A percentile compares a stretch with the other conserved stretches of the same genome.
Conservation (phyloP, 768 basidiomycete genomes). For the Galerina marginata region DNA sequence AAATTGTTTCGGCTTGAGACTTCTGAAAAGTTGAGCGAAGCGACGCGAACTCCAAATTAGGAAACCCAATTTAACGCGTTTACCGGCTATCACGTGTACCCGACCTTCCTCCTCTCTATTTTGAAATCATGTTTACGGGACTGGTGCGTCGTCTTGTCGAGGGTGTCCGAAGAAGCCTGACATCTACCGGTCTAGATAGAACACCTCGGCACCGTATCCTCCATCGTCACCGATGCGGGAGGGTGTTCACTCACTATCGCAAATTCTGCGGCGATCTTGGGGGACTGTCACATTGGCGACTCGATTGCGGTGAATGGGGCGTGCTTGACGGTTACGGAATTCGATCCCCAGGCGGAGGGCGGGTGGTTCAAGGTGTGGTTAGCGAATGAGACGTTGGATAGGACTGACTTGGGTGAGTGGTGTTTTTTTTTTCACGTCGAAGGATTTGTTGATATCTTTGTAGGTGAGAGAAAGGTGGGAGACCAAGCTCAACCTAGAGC, state of each 20-base stretch:
- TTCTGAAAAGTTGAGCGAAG: no score
- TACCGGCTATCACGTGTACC: slow-evolving; percentile 6
- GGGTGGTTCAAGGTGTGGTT: slow-evolving; percentile 95
- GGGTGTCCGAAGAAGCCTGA: background rate
- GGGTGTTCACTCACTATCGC: slow-evolving; percentile 87
- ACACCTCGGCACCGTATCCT: slow-evolving; percentile 78
- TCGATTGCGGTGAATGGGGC: slow-evolving; percentile 90
- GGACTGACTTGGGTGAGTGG: slow-evolving; percentile 84
- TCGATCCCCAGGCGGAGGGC: slow-evolving; percentile 61
- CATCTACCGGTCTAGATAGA: slow-evolving; percentile 69
- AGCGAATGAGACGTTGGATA: slow-evolving; percentile 90
- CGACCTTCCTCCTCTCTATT: background rate
- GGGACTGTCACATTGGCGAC: slow-evolving; percentile 92
- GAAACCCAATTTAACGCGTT: slow-evolving; percentile 6
- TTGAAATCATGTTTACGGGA: slow-evolving; percentile 72
- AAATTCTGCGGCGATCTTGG: slow-evolving; percentile 73
- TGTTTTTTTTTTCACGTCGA: background rate
- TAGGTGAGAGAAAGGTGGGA: slow-evolving; percentile 80
- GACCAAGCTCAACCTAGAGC: slow-evolving; percentile 90
- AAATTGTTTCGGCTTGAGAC: background rate
- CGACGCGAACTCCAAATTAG: background rate
- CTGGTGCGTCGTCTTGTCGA: slow-evolving; percentile 52
- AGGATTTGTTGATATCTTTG: slow-evolving; percentile 18
- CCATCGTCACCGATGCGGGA: slow-evolving; percentile 64
- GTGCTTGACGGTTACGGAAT: slow-evolving; percentile 92